Conservation (phyloP, 257 asterid genomes). For the Gentiana macrophylla region DNA sequence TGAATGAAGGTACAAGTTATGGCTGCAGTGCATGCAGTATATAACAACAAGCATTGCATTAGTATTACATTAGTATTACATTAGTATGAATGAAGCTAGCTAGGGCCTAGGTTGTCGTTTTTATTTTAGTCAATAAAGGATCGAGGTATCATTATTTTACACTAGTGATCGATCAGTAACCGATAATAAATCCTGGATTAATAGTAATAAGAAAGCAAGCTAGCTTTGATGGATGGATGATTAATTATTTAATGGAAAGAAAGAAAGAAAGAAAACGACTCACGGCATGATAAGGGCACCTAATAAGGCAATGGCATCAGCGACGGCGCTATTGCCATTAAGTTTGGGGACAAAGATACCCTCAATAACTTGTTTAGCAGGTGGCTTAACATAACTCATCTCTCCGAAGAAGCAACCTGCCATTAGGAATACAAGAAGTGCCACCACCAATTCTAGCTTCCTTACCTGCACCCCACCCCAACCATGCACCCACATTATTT, state of each 20-base stretch:
- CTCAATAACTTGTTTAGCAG: constrained; percentile 47
- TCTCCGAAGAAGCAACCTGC: constrained; percentile 93
- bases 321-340: constrained; percentile 61
- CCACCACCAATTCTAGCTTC: constrained; percentile 66
- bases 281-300: constrained; percentile 99
- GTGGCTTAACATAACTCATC: constrained; percentile 67
- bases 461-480: constrained; percentile 35
- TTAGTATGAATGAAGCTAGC: background rate
- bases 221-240: background rate
- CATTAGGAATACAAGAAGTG: constrained; percentile 66
- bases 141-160: no score
- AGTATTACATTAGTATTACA: no score
- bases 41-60: no score
- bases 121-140: no score
- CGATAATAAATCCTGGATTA: no score
- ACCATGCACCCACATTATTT: no score
- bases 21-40: constrained; percentile 44
- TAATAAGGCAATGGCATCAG: constrained; percentile 74
- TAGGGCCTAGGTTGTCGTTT: no score
- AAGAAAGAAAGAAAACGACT: background rate
- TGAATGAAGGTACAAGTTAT: constrained; percentile 80
- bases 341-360: constrained; percentile 87
- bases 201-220: background rate
- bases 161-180: no score
- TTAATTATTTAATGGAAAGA: background rate